phyloP scores from a whole-genome alignment of 169 alveolate species.

The Plasmodium gaboni region DNA sequence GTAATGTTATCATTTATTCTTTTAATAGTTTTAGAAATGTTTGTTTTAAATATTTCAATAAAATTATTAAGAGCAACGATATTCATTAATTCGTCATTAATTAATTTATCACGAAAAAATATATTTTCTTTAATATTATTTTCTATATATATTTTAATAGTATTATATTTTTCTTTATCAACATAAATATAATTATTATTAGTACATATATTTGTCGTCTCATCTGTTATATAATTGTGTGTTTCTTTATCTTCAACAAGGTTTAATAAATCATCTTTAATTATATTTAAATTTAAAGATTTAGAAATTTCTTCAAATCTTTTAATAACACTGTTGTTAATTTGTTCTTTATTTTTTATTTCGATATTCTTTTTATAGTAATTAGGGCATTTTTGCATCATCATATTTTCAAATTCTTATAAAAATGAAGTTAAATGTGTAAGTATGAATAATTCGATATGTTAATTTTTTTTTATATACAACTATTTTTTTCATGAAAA shows the following conservation, averaged over 20 bases:
- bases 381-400: slow-evolving; percentile 49
- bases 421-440: neutral
- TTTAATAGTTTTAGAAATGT: slow-evolving; percentile 45
- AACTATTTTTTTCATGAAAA: neutral
- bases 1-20: slow-evolving; percentile 43
- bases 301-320: slow-evolving; percentile 13
- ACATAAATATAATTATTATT: neutral
- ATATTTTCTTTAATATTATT: slow-evolving; percentile 55
- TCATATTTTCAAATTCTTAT: slow-evolving; percentile 10
- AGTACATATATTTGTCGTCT: neutral
- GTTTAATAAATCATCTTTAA: neutral
- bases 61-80: slow-evolving; percentile 49
- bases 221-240: neutral
- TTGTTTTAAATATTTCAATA: slow-evolving; percentile 32
- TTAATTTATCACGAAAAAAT: slow-evolving; percentile 38
- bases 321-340: slow-evolving; percentile 16
- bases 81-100: slow-evolving; percentile 49
- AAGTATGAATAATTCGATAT: neutral
- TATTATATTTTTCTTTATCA: slow-evolving; percentile 16
- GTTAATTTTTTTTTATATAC: neutral
- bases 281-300: slow-evolving; percentile 18
- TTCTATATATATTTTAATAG: slow-evolving; percentile 43
- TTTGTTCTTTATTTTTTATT: slow-evolving; percentile 18
- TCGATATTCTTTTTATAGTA: slow-evolving; percentile 15
- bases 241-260: neutral